A percentile compares a stretch with the other conserved stretches of the same genome.
phyloP scores from a whole-genome alignment of 805 yeast genomes.

The Brettanomyces custersianus region DNA sequence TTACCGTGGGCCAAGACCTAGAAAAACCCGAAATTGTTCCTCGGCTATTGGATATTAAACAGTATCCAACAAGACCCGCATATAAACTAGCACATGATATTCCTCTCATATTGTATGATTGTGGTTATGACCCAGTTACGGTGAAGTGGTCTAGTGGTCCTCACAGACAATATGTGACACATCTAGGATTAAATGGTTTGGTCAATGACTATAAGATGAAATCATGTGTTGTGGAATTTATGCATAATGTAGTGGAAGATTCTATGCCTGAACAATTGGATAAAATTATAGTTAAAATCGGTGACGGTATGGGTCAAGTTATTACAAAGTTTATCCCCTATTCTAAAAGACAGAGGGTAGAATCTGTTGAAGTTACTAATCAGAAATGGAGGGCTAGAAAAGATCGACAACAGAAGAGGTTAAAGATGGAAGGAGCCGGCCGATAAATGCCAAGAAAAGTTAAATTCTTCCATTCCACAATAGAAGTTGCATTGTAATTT shows the following conservation, averaged over 20 bases:
- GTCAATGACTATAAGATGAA: conserved; percentile 53
- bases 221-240: conserved; percentile 39
- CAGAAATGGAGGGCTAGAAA: conserved; percentile 45
- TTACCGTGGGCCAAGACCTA: conserved; percentile 69
- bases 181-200: conserved; percentile 36
- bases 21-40: conserved; percentile 54
- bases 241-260: conserved; percentile 30
- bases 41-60: conserved; percentile 48
- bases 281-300: conserved; percentile 34
- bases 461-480: no score
- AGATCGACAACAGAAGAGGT: no score
- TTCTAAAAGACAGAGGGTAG: conserved; percentile 45
- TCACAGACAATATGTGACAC: conserved; percentile 30
- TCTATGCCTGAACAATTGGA: conserved; percentile 19
- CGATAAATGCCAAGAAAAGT: no score
- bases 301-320: conserved; percentile 73
- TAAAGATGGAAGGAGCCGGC: no score
- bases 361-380: conserved; percentile 62
- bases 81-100: conserved; percentile 87
- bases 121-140: conserved; percentile 48
- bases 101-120: conserved; percentile 81
- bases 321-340: conserved; percentile 50
- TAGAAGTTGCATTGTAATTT: no score
- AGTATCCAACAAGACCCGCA: conserved; percentile 57
- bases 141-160: conserved; percentile 54